Base-by-base conservation (phyloP, 306 rosid species). In the Amphicarpaea edgeworthii region DNA sequence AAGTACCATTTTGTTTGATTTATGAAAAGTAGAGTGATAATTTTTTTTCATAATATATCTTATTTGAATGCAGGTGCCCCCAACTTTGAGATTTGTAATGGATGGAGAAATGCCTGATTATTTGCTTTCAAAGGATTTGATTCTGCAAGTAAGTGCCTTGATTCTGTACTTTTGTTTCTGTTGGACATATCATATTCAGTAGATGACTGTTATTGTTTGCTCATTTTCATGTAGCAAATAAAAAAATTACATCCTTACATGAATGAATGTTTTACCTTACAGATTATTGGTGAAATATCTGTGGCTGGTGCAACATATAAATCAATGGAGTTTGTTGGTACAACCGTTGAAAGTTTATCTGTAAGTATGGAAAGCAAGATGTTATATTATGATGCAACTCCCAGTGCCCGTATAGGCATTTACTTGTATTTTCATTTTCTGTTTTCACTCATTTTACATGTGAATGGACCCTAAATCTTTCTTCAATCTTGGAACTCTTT, bases 91-190 rank as follows among this genome's bases (percentile, higher is more conserved):
- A 81, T 94, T 94, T 78, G 88, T 92, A 46, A 20, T 94, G 89
- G 96, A 88, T 84, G 98, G 98, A 77, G 97, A 92, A 78, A 90
- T 94, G 98, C 98, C 98, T 8, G 74, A 81, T 84, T 92, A 90
- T 78, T 85, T 94, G 84, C 97, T 94, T 80, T 96, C 97, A 19
- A 94, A 94, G 70, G 98, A 94, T 87, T 86, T 94, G 81, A 94
- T 94, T 86, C 86, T 94, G 80, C 98, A 92, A 69, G 98, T 92
- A 78, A 77, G 82, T 73, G 7, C 76, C 75, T 40, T 77, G 72
- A 55, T 23, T 75, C 17, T 47, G 15, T 68, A 24, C 62, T 66
- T 77, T 47, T 23, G 23, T 72, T 19, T 77, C 26, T 63, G 21
- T 42, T 37, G 26, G 26, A 54, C 8, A 24, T 65, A 55, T 24